Conservation (phyloP, 495 filamentous ascomycete species). For the Margaritispora aquatica region DNA sequence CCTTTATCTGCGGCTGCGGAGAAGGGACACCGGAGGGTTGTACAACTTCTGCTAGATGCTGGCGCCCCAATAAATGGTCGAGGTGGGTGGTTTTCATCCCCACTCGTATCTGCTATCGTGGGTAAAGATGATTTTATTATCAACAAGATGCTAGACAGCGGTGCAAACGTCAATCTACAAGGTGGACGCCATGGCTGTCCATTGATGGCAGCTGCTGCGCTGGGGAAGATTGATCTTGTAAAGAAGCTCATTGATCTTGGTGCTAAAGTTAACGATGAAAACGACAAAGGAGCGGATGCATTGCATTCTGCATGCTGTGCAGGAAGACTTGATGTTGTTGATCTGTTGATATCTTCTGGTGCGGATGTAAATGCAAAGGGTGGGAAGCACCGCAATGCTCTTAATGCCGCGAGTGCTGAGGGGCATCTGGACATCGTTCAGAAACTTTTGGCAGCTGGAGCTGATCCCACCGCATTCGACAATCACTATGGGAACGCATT, state of each 20-base stretch:
- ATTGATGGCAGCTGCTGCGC: background rate
- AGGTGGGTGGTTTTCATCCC: background rate
- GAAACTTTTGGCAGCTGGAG: conserved; percentile 25
- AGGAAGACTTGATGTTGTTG: conserved; percentile 2
- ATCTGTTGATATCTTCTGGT: background rate
- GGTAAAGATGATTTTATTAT: background rate
- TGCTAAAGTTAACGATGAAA: background rate
- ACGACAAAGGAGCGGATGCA: background rate
- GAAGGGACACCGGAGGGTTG: conserved; percentile 3
- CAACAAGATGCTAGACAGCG: conserved; percentile 18
- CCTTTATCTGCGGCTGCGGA: conserved; percentile 9
- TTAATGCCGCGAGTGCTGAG: conserved; percentile 14
- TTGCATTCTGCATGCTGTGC: conserved; percentile 5
- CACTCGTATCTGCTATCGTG: background rate
- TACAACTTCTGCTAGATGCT: background rate
- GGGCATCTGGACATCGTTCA: conserved; percentile 21
- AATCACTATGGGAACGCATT: conserved; percentile 23
- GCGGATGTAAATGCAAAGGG: conserved; percentile 24
- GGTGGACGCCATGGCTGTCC: conserved; percentile 21
- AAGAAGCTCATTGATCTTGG: background rate
- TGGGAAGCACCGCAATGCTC: conserved; percentile 12
- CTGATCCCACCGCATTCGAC: conserved; percentile 24
- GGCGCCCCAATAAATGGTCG: background rate
- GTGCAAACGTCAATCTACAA: conserved; percentile 25
- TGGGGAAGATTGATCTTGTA: conserved; percentile 18